Evolutionary conservation across 495 filamentous ascomycete genomes (phyloP).

Genomic region (Hypomontagnella monticulosa): DNA sequence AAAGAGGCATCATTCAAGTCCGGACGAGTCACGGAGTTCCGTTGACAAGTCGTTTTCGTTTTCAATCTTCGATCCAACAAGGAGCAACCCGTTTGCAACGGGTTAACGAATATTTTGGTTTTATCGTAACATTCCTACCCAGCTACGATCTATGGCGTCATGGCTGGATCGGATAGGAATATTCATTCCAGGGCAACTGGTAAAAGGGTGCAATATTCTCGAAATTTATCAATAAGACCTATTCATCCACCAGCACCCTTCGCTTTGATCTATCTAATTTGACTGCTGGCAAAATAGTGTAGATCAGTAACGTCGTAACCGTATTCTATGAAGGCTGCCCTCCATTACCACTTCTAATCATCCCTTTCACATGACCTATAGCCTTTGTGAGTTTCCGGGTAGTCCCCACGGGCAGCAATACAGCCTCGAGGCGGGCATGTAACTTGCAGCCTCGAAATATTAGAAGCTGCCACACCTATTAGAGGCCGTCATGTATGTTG

Average conservation of each 20-base stretch:
- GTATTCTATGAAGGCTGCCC: background rate
- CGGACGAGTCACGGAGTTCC: conserved; percentile 36
- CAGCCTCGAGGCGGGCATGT: conserved; percentile 6
- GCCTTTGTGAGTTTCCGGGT: conserved; percentile 18
- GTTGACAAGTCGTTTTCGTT: conserved; percentile 6
- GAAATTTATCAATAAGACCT: conserved; percentile 8
- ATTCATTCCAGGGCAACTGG: background rate
- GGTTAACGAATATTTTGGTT: background rate
- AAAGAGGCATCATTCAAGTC: background rate
- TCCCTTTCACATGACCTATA: conserved; percentile 8
- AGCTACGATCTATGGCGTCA: background rate
- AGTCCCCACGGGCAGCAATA: conserved; percentile 22
- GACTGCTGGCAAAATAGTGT: no score
- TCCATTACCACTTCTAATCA: background rate
- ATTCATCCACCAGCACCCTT: conserved; percentile 9
- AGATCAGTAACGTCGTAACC: conserved; percentile 9
- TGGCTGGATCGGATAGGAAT: conserved; percentile 1
- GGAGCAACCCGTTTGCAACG: background rate
- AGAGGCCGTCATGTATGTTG: conserved; percentile 20
- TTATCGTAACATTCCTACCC: background rate
- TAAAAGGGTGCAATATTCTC: conserved; percentile 7
- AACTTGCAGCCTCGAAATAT: background rate
- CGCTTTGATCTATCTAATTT: conserved; percentile 11
- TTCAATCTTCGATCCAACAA: background rate
- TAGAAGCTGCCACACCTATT: background rate